Conservation (phyloP, 345 rosid genomes). For the Aquilaria malaccensis region DNA sequence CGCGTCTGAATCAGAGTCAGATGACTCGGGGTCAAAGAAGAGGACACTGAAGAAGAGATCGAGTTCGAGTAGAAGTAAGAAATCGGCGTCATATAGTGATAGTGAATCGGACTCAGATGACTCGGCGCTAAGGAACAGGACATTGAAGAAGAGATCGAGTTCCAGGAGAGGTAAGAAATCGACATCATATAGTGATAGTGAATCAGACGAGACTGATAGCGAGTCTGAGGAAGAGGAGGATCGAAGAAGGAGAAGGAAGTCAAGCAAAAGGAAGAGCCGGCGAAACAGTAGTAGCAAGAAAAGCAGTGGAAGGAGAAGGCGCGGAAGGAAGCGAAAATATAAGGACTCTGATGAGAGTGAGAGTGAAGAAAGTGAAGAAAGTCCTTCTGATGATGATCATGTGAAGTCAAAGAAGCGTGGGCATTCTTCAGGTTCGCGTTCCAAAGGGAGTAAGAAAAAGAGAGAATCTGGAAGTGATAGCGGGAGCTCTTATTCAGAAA, state of each 20-base stretch:
- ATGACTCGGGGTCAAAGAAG: slow-evolving; percentile 24
- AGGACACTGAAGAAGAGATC: slow-evolving; percentile 33
- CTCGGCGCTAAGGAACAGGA: slow-evolving; percentile 35
- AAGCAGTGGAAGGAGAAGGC: slow-evolving; percentile 20
- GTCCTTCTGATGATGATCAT: slow-evolving; percentile 27
- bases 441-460: slow-evolving; percentile 33
- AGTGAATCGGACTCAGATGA: slow-evolving; percentile 42
- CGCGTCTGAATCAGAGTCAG: slow-evolving; percentile 27
- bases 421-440: slow-evolving; percentile 17
- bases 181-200: slow-evolving; percentile 27
- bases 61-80: slow-evolving; percentile 26
- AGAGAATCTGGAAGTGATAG: slow-evolving; percentile 30
- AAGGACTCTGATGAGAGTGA: slow-evolving; percentile 37
- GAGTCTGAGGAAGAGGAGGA: slow-evolving; percentile 39
- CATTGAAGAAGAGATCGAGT: slow-evolving; percentile 25
- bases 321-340: slow-evolving; percentile 26
- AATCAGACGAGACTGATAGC: slow-evolving; percentile 40
- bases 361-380: slow-evolving; percentile 30
- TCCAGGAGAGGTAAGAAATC: slow-evolving; percentile 26
- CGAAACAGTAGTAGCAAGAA: slow-evolving; percentile 25
- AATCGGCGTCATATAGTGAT: slow-evolving; percentile 19
- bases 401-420: slow-evolving; percentile 37
- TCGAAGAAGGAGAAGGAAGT: slow-evolving; percentile 33
- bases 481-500: slow-evolving; percentile 17
- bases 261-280: slow-evolving; percentile 24